Base-by-base conservation (phyloP, 179 eudicot genomes). In the Beta lomatogona region DNA sequence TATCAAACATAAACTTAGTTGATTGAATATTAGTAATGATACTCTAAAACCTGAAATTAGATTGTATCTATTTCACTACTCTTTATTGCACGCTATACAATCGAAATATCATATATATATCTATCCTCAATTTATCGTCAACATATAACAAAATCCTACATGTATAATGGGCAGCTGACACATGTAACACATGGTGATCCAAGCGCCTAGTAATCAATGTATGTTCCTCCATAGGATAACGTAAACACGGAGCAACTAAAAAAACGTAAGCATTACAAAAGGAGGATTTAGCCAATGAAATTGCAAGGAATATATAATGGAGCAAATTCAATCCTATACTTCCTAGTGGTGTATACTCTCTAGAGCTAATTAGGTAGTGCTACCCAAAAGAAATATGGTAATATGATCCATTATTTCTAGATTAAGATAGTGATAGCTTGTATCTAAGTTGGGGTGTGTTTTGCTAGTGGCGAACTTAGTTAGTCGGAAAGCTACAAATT, bases 401-500 rank as follows among this genome's bases (percentile, higher is more conserved):
- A 18, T 18, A 67, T 9, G 4, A 67, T 63, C 67, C 21, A 41
- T n/a, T 46, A 11, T 6, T 4, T n/a, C n/a, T n/a, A n/a, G n/a
- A n/a, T n/a, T n/a, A n/a, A 72, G 59, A 54, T 73, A 52, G 45
- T 52, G 76, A 54, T 73, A 16, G 61, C 5, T 52, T 25, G 45
- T 25, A 53, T 5, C 46, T 31, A 73, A 55, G 64, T 28, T 55
- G 46, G 19, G 61, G 60, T 21, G 57, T 77, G 77, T 73, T 73
- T 71, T 44, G 36, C 48, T 46, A 79, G 77, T 79, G 82, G 82
- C 76, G 60, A 46, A 59, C 76, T 71, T 79, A 71, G 54, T 71
- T 52, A 71, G 82, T 73, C 81, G 52, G 75, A 79, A 79, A 79
- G 82, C 70, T 36, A 69, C 74, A 45, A 19, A 69, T 60, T 58